Evolutionary conservation across 495 filamentous ascomycete species (phyloP), one percentile per base, ranked within the genome.

Genomic region (Sporormia fimetaria): DNA sequence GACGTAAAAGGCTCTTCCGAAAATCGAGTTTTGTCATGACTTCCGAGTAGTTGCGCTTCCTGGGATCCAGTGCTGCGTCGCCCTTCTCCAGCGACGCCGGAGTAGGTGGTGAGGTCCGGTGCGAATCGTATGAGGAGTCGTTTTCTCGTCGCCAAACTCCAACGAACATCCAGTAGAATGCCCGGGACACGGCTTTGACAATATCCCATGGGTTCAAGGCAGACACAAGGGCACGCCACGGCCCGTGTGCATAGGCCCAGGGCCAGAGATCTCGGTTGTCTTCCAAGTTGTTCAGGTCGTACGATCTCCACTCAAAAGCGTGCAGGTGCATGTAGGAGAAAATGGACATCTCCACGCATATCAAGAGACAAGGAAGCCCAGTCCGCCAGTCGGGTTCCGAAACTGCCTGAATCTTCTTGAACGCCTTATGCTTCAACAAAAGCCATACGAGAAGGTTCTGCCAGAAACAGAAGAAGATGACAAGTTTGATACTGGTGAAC

Each of bases 401-500:
- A 15, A 94, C 62, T 10, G 69, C 68, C 0, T 69, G 53, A 18
- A 69, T 76, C 3, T 78, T 56, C 45, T 76, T 73, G 38, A 75
- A 71, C 2, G 47, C 47, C n/a, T 34, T 35, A 15, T 42, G 33
- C 9, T 14, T 21, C 2, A 33, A 33, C 5, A 55, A 39, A 23
- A 50, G 25, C 7, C 30, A 56, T 14, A 48, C 42, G 4, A 43
- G 12, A 18, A 37, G 30, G 17, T 33, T 37, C 56, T 94, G 87
- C 87, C 87, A 94, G 62, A 94, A 94, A 4, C 82, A 90, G 40
- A 94, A 69, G 68, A 94, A 94, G 58, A 94, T 90, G 49, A 94
- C 87, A 25, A 94, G 71, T 54, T 94, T 94, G 57, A 94, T 93
- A 42, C 84, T 81, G 3, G 85, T 47, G 6, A 94, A 73, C 55